Conservation (phyloP, 306 rosid genomes). For the Betula pendula region DNA sequence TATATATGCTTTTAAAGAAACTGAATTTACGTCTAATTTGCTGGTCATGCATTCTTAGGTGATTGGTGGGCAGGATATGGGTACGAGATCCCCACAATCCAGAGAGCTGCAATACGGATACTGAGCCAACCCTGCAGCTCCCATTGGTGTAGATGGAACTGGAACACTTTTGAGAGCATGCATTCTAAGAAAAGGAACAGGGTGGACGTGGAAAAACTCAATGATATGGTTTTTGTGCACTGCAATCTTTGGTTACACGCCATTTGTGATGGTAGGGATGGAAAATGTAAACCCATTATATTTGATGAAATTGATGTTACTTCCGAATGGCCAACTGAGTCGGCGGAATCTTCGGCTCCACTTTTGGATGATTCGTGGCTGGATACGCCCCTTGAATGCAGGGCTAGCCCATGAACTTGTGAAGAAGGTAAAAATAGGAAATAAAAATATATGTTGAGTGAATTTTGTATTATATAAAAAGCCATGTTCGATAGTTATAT, state of each 20-base stretch:
- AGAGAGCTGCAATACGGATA: slow-evolving; percentile 64
- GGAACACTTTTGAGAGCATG: slow-evolving; percentile 54
- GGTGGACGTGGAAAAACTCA: slow-evolving; percentile 47
- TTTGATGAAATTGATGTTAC: slow-evolving; percentile 61
- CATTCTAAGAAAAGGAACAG: slow-evolving; percentile 48
- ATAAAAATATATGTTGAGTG: background rate
- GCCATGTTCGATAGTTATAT: background rate
- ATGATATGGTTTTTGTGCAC: slow-evolving; percentile 63
- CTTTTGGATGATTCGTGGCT: slow-evolving; percentile 66
- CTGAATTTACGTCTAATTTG: slow-evolving; percentile 7
- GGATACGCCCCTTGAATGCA: slow-evolving; percentile 48
- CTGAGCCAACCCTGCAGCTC: slow-evolving; percentile 74
- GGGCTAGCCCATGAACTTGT: slow-evolving; percentile 38
- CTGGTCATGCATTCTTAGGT: slow-evolving; percentile 37
- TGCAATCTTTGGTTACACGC: slow-evolving; percentile 67
- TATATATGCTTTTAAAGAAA: too few relatives aligned
- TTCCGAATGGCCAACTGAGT: slow-evolving; percentile 68
- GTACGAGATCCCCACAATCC: slow-evolving; percentile 63
- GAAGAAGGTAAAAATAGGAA: background rate
- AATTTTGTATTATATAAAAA: slow-evolving; percentile 7
- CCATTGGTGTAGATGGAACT: slow-evolving; percentile 65
- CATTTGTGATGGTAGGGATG: slow-evolving; percentile 37
- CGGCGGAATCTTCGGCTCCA: slow-evolving; percentile 50
- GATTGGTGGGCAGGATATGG: slow-evolving; percentile 87
- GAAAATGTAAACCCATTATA: slow-evolving; percentile 45